Evolutionary conservation across 768 basidiomycete genomes (phyloP).

Genomic region (Phlegmacium glaucopus): DNA sequence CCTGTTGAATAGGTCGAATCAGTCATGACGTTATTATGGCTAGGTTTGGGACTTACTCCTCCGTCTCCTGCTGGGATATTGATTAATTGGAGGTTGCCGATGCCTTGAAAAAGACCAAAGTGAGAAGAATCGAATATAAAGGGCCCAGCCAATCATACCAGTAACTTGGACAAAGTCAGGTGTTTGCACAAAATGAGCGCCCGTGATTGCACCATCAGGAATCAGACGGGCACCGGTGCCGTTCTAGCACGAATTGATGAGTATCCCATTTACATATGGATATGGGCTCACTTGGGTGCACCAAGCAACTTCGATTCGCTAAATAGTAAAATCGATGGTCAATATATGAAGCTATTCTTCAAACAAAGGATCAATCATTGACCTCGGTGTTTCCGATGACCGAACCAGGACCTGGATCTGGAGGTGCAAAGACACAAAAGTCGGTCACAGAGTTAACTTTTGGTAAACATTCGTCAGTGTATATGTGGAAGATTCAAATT

Average conservation of each 20-base stretch:
- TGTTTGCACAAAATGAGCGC: slow-evolving; percentile 67
- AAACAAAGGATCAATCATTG: neutral
- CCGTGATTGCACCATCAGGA: slow-evolving; percentile 66
- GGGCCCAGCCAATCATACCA: slow-evolving; percentile 32
- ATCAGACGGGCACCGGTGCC: slow-evolving; percentile 66
- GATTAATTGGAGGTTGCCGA: slow-evolving; percentile 61
- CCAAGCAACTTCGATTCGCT: slow-evolving; percentile 44
- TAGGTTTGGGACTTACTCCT: slow-evolving; percentile 35
- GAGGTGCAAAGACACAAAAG: slow-evolving; percentile 42
- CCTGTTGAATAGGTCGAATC: slow-evolving; percentile 9
- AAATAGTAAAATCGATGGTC: slow-evolving; percentile 3
- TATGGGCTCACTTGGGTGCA: slow-evolving; percentile 32
- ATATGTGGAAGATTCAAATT: neutral
- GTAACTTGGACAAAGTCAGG: slow-evolving; percentile 75
- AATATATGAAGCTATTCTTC: slow-evolving; percentile 4
- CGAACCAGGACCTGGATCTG: slow-evolving; percentile 46
- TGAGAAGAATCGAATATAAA: slow-evolving; percentile 2
- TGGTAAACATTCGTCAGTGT: slow-evolving; percentile 1
- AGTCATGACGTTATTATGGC: neutral
- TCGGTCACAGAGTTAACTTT: slow-evolving; percentile 58
- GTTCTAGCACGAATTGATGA: slow-evolving; percentile 31
- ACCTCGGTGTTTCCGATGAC: slow-evolving; percentile 64
- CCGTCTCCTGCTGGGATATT: slow-evolving; percentile 59
- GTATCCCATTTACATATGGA: neutral
- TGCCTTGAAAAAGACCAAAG: slow-evolving; percentile 32